Evolutionary conservation across 768 basidiomycete species (phyloP), one percentile per base, ranked within the genome.

Genomic region (Pleurotus giganteus): DNA sequence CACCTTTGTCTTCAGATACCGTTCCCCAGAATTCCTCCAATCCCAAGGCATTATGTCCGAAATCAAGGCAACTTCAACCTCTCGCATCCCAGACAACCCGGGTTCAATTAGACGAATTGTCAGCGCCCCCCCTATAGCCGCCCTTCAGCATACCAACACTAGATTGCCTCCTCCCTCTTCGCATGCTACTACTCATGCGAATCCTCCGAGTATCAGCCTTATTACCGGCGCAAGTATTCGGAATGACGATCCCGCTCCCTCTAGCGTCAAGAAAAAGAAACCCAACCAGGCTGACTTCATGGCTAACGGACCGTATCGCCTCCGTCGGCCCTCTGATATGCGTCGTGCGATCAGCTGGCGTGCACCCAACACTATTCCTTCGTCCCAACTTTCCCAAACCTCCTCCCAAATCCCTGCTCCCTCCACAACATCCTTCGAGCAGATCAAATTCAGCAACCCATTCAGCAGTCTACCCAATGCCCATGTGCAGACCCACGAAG

Each of bases 1-100:
- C 23, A 80, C 83, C 13, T 89, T 89, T 62, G 71, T 81, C 2
- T 90, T 89, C 64, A 74, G 83, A 36, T 89, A 89, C 65, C 72
- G 84, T 23, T 72, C 81, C 32, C 70, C 66, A 82, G 83, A 78
- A 36, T 83, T 80, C 55, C 63, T 83, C 45, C 70, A 74, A 57
- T 63, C 74, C 26, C 82, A 83, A 65, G 79, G 81, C 2, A 84
- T 84, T 41, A 71, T 77, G 58, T 58, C 72, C 0, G 63, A 63
- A 24, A 56, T 57, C 1, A 69, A 74, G n/a, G 5, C 19, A 26
- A 23, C 9, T 4, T 1, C n/a, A 60, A 21, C 29, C 66, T 1
- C 44, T 62, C 17, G 56, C 61, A 29, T 57, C 58, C 11, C 21
- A 6, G 13, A 12, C 27, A 63, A 51, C 31, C 66, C 64, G 41